A percentile compares a stretch with the other conserved stretches of the same genome.
Conservation (phyloP, 2,329 filamentous ascomycete genomes). For the Beauveria medogensis region DNA sequence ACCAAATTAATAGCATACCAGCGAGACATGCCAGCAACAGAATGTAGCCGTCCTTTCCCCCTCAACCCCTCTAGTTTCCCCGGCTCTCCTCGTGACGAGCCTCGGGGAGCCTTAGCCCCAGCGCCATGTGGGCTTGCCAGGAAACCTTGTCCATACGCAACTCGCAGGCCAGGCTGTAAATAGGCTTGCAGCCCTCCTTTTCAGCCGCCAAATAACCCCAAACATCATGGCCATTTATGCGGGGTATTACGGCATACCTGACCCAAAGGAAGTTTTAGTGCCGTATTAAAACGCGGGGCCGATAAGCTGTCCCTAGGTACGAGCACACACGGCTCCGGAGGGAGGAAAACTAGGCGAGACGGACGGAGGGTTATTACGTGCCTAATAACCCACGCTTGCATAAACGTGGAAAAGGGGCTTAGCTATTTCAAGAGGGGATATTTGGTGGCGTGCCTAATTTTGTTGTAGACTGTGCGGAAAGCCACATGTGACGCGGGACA, state of each 20-base stretch:
- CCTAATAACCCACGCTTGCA: not conserved
- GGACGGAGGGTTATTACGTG: not conserved
- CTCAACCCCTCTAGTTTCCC: no score
- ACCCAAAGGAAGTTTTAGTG: not conserved
- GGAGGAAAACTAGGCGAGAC: no score
- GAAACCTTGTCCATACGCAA: no score
- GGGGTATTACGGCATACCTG: not conserved
- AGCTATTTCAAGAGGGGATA: not conserved
- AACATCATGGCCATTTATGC: not conserved
- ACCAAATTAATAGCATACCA: no score
- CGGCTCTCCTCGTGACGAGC: no score
- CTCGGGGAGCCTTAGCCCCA: no score
- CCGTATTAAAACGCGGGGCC: not conserved
- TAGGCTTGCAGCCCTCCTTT: no score
- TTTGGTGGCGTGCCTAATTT: not conserved
- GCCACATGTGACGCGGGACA: constrained; percentile 4
- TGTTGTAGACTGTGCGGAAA: not conserved
- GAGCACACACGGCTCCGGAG: not conserved
- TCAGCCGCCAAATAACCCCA: no score
- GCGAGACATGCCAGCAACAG: no score
- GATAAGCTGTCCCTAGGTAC: not conserved
- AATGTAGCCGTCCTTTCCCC: no score
- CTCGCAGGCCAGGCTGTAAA: no score
- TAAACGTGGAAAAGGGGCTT: not conserved
- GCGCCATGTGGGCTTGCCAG: no score